Conservation (phyloP, 306 rosid genomes). For the Adenanthera pavonina region DNA sequence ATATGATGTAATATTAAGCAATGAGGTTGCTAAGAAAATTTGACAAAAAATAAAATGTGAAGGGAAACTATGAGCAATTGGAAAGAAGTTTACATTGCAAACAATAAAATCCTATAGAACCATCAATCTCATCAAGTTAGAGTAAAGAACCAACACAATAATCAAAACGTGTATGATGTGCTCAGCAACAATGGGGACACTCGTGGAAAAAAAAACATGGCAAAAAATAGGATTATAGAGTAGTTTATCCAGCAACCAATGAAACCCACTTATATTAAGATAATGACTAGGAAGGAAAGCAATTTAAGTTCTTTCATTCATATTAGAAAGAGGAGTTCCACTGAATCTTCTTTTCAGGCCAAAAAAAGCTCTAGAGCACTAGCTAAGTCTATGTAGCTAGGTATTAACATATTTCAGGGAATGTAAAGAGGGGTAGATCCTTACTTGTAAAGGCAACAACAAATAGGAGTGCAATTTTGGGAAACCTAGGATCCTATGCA, state of each 20-base stretch:
- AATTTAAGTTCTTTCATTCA: constrained; percentile 15
- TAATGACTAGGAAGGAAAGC: constrained; percentile 40
- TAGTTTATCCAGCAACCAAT: background rate
- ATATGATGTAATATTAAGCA: too few species aligned
- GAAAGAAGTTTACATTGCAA: background rate
- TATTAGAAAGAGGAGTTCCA: constrained; percentile 17
- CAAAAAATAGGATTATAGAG: background rate
- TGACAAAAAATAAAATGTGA: background rate
- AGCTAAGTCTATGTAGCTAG: background rate
- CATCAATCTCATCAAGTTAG: constrained; percentile 14
- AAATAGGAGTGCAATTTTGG: constrained; percentile 49
- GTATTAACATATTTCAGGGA: constrained; percentile 7
- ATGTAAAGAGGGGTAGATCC: constrained; percentile 49
- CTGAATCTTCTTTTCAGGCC: constrained; percentile 19
- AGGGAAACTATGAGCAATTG: background rate
- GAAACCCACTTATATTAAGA: background rate
- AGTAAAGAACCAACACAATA: constrained; percentile 7
- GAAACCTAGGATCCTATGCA: constrained; percentile 55
- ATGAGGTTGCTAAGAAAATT: constrained; percentile 17
- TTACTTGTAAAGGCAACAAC: constrained; percentile 50
- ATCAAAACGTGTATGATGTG: background rate
- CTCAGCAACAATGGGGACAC: background rate
- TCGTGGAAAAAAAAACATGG: background rate
- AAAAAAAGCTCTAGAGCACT: constrained; percentile 3
- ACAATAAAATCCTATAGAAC: background rate